Evolutionary conservation across 2,329 filamentous ascomycete species (phyloP), one percentile per base, ranked within the genome.

Genomic region (Xylariales sp.): DNA sequence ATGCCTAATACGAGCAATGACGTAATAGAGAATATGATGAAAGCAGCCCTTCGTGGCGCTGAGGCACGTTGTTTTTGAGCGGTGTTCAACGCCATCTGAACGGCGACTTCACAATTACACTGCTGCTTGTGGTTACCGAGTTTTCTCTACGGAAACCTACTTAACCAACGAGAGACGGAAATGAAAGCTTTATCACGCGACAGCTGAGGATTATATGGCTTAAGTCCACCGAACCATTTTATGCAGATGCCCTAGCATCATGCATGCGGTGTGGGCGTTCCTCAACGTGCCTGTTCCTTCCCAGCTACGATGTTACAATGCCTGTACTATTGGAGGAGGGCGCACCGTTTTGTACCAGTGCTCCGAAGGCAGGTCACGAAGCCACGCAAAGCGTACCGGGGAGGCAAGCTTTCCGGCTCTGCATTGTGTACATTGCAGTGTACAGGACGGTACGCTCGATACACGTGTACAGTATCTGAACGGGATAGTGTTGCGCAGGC

Each of bases 1-100:
- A 78, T 39, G 46, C 77, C 77, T 14, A 83, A 70, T 16, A 80
- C 64, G 50, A 81, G 75, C 43, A 82, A 70, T 6, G 78, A 79
- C 8, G 80, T 67, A 9, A 76, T 71, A 3, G 78, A 75, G 34
- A 81, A 50, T 56, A 75, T 62, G 49, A 70, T 64, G 28, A 77
- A 59, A 14, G 75, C 64, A 36, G 74, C 68, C 58, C 77, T 73
- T 46, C 75, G 72, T 18, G 75, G 69, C 36, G 74, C 69, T 49
- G 67, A 69, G 53, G 61, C 41, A 39, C 61, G 69, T 50, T 41
- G 10, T 41, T 41, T 14, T 14, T 69, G 55, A 30, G 64, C 54
- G 56, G 72, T 67, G 9, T 64, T 64, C 45, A 49, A 52, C 56
- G 62, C 69, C 75, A 76, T 75, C 16, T 23, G 67, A 54, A 49